Evolutionary conservation across 2,329 filamentous ascomycete genomes (phyloP).

Genomic region (Microsporum canis): DNA sequence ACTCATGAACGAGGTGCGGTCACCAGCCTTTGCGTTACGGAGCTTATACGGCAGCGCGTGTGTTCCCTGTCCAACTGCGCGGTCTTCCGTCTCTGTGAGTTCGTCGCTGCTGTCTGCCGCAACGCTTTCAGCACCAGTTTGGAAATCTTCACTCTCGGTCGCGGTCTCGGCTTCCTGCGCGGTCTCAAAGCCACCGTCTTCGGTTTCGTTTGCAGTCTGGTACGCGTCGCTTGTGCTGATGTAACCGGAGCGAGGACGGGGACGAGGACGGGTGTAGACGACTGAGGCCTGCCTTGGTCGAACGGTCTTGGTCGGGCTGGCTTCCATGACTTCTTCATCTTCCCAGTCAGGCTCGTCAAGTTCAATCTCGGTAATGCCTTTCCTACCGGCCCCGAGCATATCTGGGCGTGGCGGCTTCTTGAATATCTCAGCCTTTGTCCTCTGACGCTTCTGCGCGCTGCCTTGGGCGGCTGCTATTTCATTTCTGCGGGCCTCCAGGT

Average conservation of each 20-base stretch:
- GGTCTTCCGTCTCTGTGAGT: constrained; percentile 72
- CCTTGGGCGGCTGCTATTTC: constrained; percentile 25
- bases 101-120: constrained; percentile 63
- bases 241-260: constrained; percentile 15
- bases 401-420: constrained; percentile 68
- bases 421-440: constrained; percentile 54
- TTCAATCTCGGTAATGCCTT: constrained; percentile 65
- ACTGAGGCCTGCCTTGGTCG: constrained; percentile 12
- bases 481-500: constrained; percentile 60
- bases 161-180: constrained; percentile 62
- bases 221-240: constrained; percentile 56
- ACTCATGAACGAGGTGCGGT: constrained; percentile 64
- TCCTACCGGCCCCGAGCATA: constrained; percentile 62
- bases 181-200: constrained; percentile 53
- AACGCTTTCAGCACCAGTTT: constrained; percentile 71
- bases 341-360: constrained; percentile 82
- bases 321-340: constrained; percentile 53
- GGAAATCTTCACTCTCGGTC: constrained; percentile 90
- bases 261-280: background rate
- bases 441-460: constrained; percentile 41
- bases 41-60: constrained; percentile 30
- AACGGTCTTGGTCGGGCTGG: constrained; percentile 44
- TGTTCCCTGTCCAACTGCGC: constrained; percentile 23
- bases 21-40: constrained; percentile 39
- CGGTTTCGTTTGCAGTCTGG: constrained; percentile 68